Base-by-base conservation (phyloP, 2,329 filamentous ascomycete species). In the Rosellinia necatrix region DNA sequence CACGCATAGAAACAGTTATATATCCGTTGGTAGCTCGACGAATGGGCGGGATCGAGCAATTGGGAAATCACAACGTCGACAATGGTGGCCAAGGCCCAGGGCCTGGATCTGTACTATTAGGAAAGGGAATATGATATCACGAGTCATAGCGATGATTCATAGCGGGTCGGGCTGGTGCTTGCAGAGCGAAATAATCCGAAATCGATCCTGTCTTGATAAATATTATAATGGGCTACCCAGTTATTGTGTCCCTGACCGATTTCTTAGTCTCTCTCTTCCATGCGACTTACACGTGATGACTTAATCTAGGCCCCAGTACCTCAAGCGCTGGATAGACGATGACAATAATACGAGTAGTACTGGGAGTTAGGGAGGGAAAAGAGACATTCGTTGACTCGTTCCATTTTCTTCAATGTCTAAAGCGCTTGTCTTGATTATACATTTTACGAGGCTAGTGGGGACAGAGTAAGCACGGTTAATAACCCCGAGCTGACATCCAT, bases 361-460 rank as follows among this genome's bases (percentile, higher is more conserved):
- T n/a, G n/a, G n/a, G 21, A 32, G 6, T 25, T 12, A 41, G 7
- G 6, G 27, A 46, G n/a, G 25, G 6, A 46, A 37, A 15, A n/a
- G n/a, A n/a, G n/a, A n/a, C n/a, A n/a, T 38, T 52, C 37, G 15
- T 56, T 17, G 38, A 4, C 21, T 55, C 6, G 15, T 48, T 53
- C n/a, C 30, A 46, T 37, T 46, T 38, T 37, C 47, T 30, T 41
- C 51, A 35, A 27, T 48, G 42, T 64, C 62, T 63, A 63, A 35
- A 53, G 56, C 48, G 43, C 49, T 50, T 32, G 24, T 37, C 29
- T 56, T 59, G 63, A 66, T 61, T 58, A 62, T 65, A 66, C 61
- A 66, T 56, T 50, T 61, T 64, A 59, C 57, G 54, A 52, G 40
- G 24, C 48, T 25, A n/a, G n/a, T n/a, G n/a, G n/a, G 43, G 38